Conservation (phyloP, 1,139 yeast species). For the Taphrina sp. region DNA sequence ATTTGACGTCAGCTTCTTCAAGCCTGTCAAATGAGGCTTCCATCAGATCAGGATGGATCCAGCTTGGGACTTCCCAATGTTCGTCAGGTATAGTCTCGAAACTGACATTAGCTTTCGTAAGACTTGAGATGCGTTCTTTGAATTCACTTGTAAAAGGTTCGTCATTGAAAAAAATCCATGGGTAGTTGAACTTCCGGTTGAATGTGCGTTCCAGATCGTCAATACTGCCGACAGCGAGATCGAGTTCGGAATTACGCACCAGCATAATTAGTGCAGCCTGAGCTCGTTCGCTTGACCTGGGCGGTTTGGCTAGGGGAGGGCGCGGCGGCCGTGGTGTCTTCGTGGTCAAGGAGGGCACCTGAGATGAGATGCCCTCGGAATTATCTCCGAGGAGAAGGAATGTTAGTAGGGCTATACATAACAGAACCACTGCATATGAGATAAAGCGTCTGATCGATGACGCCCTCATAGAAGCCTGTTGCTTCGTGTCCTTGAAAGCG, state of each 20-base stretch:
- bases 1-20: constrained; percentile 53
- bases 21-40: constrained; percentile 59
- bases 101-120: constrained; percentile 60
- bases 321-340: too few species aligned
- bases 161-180: constrained; percentile 78
- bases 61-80: constrained; percentile 72
- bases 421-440: constrained; percentile 1
- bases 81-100: constrained; percentile 63
- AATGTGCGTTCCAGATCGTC: constrained; percentile 68
- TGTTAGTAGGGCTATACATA: too few species aligned
- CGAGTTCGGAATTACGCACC: constrained; percentile 56
- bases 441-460: neutral
- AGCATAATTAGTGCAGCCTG: constrained; percentile 28
- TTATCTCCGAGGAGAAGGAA: too few species aligned
- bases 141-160: constrained; percentile 55
- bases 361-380: too few species aligned
- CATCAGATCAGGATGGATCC: constrained; percentile 60
- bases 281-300: constrained; percentile 8
- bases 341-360: too few species aligned
- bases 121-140: constrained; percentile 47
- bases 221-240: constrained; percentile 59
- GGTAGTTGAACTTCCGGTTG: constrained; percentile 63
- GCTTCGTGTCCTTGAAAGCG: too few species aligned
- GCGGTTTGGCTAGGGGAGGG: constrained; percentile 25
- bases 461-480: too few species aligned